A percentile compares a stretch with the other conserved stretches of the same genome.
These are phyloP conservation scores for Yamadazyma phyllophila DNA, from an alignment of 805 yeast species.

Conservation along the genomic window DNA sequence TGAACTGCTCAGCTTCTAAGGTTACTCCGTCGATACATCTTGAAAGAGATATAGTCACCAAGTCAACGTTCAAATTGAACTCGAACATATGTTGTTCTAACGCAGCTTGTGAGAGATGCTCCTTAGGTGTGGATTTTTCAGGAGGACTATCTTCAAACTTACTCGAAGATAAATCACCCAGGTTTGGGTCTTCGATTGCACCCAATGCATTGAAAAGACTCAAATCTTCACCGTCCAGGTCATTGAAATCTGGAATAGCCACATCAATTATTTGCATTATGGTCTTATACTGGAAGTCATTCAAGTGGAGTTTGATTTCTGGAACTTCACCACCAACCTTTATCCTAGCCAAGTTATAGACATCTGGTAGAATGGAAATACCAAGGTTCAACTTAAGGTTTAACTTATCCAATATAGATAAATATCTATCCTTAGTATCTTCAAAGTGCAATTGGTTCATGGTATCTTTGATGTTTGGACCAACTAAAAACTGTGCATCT, in stretches of 20 bases:
- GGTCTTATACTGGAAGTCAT: conserved; percentile 88
- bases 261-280: conserved; percentile 74
- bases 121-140: background rate
- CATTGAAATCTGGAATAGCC: conserved; percentile 56
- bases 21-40: conserved; percentile 65
- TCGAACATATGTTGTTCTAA: conserved; percentile 65
- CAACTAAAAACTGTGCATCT: conserved; percentile 87
- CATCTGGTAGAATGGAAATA: conserved; percentile 81
- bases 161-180: conserved; percentile 18
- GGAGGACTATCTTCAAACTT: conserved; percentile 7
- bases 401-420: conserved; percentile 71
- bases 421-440: conserved; percentile 38
- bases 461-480: conserved; percentile 75
- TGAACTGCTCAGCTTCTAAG: conserved; percentile 62
- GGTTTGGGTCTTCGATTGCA: conserved; percentile 10
- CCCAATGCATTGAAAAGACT: conserved; percentile 37
- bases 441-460: conserved; percentile 63
- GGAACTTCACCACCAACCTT: conserved; percentile 79
- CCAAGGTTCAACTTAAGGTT: conserved; percentile 74
- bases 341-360: conserved; percentile 67
- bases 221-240: conserved; percentile 29
- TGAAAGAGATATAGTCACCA: conserved; percentile 58
- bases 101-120: conserved; percentile 15
- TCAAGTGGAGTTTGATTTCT: conserved; percentile 62
- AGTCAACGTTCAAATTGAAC: conserved; percentile 64